Conservation (phyloP, 441 rosid species). For the Gossypium davidsonii region DNA sequence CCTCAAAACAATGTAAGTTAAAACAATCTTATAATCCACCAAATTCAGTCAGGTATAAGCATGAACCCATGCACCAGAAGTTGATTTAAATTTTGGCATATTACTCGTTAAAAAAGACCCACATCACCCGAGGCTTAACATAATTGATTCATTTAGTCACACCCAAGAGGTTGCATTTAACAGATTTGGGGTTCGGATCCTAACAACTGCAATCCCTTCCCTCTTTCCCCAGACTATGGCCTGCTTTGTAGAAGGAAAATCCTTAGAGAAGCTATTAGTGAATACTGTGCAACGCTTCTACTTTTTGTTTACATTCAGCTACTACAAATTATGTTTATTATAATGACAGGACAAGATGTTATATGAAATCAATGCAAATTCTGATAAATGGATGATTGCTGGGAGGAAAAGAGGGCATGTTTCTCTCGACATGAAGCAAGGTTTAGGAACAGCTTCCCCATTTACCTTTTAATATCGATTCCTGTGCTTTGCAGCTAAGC, state of each 20-base stretch:
- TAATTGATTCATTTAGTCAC: not conserved
- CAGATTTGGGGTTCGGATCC: not conserved
- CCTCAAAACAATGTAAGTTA: slow-evolving; percentile 45
- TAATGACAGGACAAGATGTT: slow-evolving; percentile 63
- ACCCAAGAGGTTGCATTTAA: not conserved
- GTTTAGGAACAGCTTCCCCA: slow-evolving; percentile 26
- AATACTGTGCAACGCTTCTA: not conserved
- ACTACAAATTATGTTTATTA: not conserved
- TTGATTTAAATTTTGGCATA: not conserved
- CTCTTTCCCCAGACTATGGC: not conserved
- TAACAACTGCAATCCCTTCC: not conserved
- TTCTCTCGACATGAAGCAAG: slow-evolving; percentile 64
- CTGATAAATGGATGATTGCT: slow-evolving; percentile 92
- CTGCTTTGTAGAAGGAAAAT: not conserved
- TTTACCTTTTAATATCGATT: not conserved
- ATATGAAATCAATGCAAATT: slow-evolving; percentile 76
- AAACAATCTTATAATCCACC: not conserved
- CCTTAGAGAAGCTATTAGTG: not conserved
- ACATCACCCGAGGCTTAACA: not conserved
- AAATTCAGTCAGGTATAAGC: not conserved
- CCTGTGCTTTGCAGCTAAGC: not conserved
- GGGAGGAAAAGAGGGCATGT: slow-evolving; percentile 90
- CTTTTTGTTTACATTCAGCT: not conserved
- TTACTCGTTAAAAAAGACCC: not conserved
- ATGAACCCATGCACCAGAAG: not conserved